These are phyloP conservation scores for Zanthoxylum bungeanum DNA, from an alignment of 345 rosid species.

Conservation along the genomic window DNA sequence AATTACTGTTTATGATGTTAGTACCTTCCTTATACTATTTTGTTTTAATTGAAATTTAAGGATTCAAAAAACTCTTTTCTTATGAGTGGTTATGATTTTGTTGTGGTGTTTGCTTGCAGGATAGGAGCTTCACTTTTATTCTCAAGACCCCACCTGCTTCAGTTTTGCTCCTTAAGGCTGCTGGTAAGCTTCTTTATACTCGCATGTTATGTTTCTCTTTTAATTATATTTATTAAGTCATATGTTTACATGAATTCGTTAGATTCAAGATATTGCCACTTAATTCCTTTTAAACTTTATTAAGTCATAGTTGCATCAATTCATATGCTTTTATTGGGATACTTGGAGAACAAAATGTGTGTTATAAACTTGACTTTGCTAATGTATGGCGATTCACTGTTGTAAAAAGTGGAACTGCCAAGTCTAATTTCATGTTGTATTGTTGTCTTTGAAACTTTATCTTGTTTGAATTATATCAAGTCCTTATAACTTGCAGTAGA, in stretches of 20 bases:
- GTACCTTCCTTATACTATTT: conserved; percentile 22
- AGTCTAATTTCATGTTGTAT: neutral
- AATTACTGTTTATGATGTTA: conserved; percentile 84
- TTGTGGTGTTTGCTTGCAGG: conserved; percentile 43
- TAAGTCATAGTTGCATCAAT: neutral
- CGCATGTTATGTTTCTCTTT: neutral
- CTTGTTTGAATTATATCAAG: neutral
- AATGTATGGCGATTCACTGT: neutral
- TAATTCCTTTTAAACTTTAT: neutral
- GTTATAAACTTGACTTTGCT: neutral
- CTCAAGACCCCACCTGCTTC: conserved; percentile 98
- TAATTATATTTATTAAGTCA: neutral
- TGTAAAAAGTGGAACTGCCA: neutral
- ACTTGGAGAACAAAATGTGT: neutral
- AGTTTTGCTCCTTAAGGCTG: conserved; percentile 88
- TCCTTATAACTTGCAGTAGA: neutral
- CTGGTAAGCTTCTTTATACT: conserved; percentile 44
- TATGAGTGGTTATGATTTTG: neutral
- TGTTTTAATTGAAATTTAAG: neutral
- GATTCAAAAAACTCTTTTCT: neutral
- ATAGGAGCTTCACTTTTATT: conserved; percentile 90
- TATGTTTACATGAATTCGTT: no score
- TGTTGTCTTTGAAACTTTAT: neutral
- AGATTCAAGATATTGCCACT: neutral
- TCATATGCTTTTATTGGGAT: neutral